Conservation (phyloP, 2,329 filamentous ascomycete species). For the Colletotrichum gloeosporioides region DNA sequence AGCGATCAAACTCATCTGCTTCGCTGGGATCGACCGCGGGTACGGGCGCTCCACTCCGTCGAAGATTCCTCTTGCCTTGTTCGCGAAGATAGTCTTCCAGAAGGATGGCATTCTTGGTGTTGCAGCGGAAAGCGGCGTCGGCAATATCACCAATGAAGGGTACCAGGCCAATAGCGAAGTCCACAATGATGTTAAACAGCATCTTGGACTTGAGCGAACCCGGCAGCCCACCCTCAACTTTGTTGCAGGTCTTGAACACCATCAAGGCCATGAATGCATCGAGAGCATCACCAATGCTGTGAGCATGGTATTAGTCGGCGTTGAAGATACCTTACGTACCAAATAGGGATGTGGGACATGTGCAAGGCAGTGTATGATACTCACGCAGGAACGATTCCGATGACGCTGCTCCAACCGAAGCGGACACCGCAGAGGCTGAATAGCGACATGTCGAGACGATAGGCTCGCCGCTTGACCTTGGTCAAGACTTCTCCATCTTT, state of each 20-base stretch:
- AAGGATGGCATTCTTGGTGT: conserved; percentile 76
- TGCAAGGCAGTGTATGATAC: conserved; percentile 36
- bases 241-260: conserved; percentile 74
- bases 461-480: conserved; percentile 84
- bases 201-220: conserved; percentile 68
- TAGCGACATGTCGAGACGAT: conserved; percentile 82
- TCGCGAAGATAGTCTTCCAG: conserved; percentile 72
- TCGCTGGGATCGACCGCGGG: conserved; percentile 58
- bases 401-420: conserved; percentile 89
- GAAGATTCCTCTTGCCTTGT: conserved; percentile 66
- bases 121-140: conserved; percentile 76
- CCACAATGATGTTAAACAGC: conserved; percentile 78
- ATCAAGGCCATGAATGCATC: conserved; percentile 78
- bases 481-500: conserved; percentile 85
- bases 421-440: conserved; percentile 82
- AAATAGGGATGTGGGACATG: background rate
- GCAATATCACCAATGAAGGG: conserved; percentile 79
- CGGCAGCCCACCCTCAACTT: conserved; percentile 80
- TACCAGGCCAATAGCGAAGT: conserved; percentile 76
- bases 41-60: conserved; percentile 49
- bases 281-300: conserved; percentile 74
- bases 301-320: background rate
- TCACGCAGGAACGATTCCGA: conserved; percentile 83
- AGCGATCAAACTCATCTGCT: conserved; percentile 55
- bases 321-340: background rate